Base-by-base conservation (phyloP, 495 filamentous ascomycete genomes). In the Penicillium robsamsonii region DNA sequence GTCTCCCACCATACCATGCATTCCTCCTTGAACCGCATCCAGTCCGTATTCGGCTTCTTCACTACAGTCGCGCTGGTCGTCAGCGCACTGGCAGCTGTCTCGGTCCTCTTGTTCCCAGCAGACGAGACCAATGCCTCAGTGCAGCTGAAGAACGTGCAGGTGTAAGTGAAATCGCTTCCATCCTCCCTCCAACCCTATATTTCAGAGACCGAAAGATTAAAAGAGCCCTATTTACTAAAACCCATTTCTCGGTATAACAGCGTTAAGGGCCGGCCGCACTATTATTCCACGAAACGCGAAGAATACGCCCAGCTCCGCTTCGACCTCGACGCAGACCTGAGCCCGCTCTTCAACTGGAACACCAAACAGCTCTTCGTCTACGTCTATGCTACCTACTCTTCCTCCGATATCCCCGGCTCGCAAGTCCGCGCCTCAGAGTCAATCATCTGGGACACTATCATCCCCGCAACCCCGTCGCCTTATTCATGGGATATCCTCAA, bases 351-450 rank as follows among this genome's bases (percentile, higher is more conserved):
- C 85, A 96, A 88, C 73, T 99, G 95, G 95, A 99, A 99, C 78
- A 99, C 94, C n/a, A 99, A 99, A 74, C 91, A 97, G 73, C 73
- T 97, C 63, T 99, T 97, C 75, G 84, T 95, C 71, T 98, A 94
- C 81, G 84, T 98, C 46, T 89, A 89, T 47, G 92, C 92, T 33
- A 84, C 84, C 24, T 98, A 93, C 81, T 88, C 92, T 48, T 80
- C 84, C 22, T 63, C 70, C 54, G 68, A 70, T 56, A 57, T 66
- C 38, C 53, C 55, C 56, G 40, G 61, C 53, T 58, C 65, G 43
- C 60, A 54, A 38, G 55, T 70, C 50, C 79, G 74, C 15, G 62
- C 66, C 50, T 79, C 82, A 61, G 84, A 91, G 72, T 89, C 90
- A 62, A 83, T 98, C 35, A 90, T 98, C 75, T 98, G 94, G 94